Conservation (phyloP, 2,329 filamentous ascomycete species). For the Thelonectria discophora region DNA sequence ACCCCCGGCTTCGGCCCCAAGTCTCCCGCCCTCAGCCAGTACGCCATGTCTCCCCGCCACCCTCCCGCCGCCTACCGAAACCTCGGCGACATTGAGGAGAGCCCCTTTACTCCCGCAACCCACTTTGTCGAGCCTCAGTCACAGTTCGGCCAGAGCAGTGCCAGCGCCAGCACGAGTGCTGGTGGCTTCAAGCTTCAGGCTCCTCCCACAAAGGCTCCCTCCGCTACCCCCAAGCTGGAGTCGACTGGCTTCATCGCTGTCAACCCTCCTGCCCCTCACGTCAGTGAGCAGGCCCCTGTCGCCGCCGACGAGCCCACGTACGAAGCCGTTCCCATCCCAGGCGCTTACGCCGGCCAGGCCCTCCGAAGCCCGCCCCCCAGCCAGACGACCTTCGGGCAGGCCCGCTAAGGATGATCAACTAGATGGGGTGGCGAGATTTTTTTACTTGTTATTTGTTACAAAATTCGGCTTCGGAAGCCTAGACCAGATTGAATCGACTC, state of each 20-base stretch:
- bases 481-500: conserved; percentile 7
- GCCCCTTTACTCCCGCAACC: conserved; percentile 62
- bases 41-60: conserved; percentile 68
- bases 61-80: conserved; percentile 65
- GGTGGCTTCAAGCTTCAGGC: conserved; percentile 84
- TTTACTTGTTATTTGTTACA: conserved; percentile 14
- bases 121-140: conserved; percentile 71
- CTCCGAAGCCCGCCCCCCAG: conserved; percentile 60
- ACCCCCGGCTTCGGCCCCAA: conserved; percentile 87
- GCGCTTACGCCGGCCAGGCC: conserved; percentile 73
- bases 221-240: conserved; percentile 75
- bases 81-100: conserved; percentile 56
- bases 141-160: conserved; percentile 60
- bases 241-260: conserved; percentile 70
- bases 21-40: conserved; percentile 59
- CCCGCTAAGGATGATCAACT: conserved; percentile 34
- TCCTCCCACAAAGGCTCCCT: conserved; percentile 80
- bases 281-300: conserved; percentile 71
- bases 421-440: conserved; percentile 17
- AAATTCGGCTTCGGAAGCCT: conserved; percentile 25
- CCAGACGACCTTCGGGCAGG: conserved; percentile 55
- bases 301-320: conserved; percentile 86
- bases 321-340: conserved; percentile 86
- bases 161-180: conserved; percentile 41
- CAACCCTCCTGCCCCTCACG: conserved; percentile 49